These are phyloP conservation scores for Stagonosporopsis vannaccii DNA, from an alignment of 2,329 filamentous ascomycete genomes.

Conservation along the genomic window DNA sequence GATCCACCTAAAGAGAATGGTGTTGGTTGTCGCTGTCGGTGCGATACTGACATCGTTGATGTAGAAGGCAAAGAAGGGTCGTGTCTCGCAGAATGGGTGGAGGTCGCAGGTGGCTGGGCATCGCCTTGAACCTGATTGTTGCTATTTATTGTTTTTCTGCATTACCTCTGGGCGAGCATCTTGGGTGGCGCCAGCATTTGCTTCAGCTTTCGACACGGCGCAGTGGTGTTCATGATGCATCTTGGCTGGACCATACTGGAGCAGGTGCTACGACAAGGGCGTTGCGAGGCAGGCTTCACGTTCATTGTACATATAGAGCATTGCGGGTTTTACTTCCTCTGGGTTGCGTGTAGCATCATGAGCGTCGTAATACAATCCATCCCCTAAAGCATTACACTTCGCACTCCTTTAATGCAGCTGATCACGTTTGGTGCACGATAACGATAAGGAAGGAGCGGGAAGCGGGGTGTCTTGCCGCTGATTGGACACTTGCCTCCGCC, in stretches of 20 bases:
- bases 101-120: slow-evolving; percentile 93
- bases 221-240: slow-evolving; percentile 29
- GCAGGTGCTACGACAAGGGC: slow-evolving; percentile 16
- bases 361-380: not conserved
- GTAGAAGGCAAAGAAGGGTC: slow-evolving; percentile 98
- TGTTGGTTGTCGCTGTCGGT: slow-evolving; percentile 93
- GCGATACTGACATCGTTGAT: slow-evolving; percentile 96
- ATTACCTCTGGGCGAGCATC: slow-evolving; percentile 31
- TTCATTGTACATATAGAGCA: slow-evolving; percentile 15
- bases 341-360: not conserved
- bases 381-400: not conserved
- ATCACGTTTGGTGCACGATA: slow-evolving; percentile 6
- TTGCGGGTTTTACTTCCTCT: not conserved
- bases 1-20: slow-evolving; percentile 93
- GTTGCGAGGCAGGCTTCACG: slow-evolving; percentile 16
- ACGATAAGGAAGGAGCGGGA: slow-evolving; percentile 13
- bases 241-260: slow-evolving; percentile 10
- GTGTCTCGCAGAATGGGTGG: slow-evolving; percentile 95
- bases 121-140: slow-evolving; percentile 51
- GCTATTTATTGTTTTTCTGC: slow-evolving; percentile 21
- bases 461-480: slow-evolving; percentile 13
- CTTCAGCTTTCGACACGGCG: slow-evolving; percentile 28
- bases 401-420: not conserved
- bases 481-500: not conserved
- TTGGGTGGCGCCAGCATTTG: slow-evolving; percentile 28